These are phyloP conservation scores for Chlamydomonas eustigma DNA, from an alignment of 139 green algal species.

Conservation along the genomic window DNA sequence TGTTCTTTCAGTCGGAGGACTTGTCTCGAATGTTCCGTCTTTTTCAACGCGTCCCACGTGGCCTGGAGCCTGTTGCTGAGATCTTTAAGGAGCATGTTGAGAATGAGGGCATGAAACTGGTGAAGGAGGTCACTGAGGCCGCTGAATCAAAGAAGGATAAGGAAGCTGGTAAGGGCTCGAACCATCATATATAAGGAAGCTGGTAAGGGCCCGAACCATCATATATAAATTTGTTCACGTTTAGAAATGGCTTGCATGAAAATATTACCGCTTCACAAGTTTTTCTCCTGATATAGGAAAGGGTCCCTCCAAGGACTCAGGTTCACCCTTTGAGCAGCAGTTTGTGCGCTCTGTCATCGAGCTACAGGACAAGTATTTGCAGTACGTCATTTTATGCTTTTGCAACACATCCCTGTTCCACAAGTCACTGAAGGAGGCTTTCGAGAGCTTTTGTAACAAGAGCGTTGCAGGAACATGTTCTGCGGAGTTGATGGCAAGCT, in stretches of 20 bases:
- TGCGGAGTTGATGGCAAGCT: constrained; percentile 95
- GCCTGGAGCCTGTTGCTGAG: constrained; percentile 87
- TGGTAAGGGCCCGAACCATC: not conserved
- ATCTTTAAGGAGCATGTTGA: constrained; percentile 94
- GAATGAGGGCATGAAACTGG: constrained; percentile 82
- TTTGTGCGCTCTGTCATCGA: constrained; percentile 89
- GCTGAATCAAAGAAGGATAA: constrained; percentile 72
- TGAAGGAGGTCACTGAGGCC: constrained; percentile 69
- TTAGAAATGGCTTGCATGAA: not conserved
- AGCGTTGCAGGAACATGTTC: constrained; percentile 71
- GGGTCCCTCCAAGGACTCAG: constrained; percentile 42
- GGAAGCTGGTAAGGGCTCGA: constrained; percentile 41
- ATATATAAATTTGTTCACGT: not conserved
- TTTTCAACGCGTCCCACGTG: constrained; percentile 87
- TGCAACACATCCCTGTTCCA: constrained; percentile 86
- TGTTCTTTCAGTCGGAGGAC: constrained; percentile 71
- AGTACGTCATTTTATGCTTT: constrained; percentile 71
- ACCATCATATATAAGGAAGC: too few relatives aligned
- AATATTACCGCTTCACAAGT: not conserved
- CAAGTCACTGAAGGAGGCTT: constrained; percentile 95
- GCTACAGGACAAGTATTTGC: constrained; percentile 90
- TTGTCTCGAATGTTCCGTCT: constrained; percentile 95
- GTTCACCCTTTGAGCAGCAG: constrained; percentile 68
- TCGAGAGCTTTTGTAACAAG: constrained; percentile 99
- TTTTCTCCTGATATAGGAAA: constrained; percentile 15